Evolutionary conservation across 257 asterid genomes (phyloP), one percentile per base, ranked within the genome.

Genomic region (Mitragyna speciosa): DNA sequence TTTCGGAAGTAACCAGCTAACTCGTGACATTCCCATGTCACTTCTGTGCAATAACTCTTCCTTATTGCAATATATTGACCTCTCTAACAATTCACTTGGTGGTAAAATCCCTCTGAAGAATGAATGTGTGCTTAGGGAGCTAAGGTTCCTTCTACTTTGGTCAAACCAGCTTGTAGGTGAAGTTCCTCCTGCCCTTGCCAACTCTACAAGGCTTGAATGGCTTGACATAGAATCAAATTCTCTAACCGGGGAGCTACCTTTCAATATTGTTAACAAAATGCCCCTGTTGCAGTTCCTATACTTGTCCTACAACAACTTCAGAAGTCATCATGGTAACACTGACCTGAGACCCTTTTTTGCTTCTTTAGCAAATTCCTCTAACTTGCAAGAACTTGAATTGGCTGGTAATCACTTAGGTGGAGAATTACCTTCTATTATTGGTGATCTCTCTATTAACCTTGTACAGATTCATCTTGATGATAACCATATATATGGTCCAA

Each of bases 111-210:
- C 95, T 47, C 75, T 89, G 43, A 48, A 75, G 33, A 79, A 70
- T 56, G 84, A 88, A 51, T 91, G 97, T 56, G 87, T 69, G 56
- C 85, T 91, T 33, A 79, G 58, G 17, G 92, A 91, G 71, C 85
- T 94, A 2, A 86, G 75, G 80, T 92, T 80, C 78, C 92, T 94
- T 68, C 96, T 92, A 19, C 92, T 94, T 26, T 94, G 97, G 98
- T 91, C 98, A 16, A 94, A 94, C 78, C 82, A 78, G 12, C 88
- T 94, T 33, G 80, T 64, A 7, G 97, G 97, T 0, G 81, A 88
- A 58, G 87, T 91, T 45, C 98, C 98, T 61, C 74, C 64, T 2
- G 76, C 92, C 28, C 89, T 94, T 15, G 83, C 89, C 10, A 91
- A 92, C 81, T 92, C 94, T 45, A 64, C 96, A 3, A 89, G 81